Evolutionary conservation across 768 basidiomycete genomes (phyloP).

Genomic region (Russula foetens): DNA sequence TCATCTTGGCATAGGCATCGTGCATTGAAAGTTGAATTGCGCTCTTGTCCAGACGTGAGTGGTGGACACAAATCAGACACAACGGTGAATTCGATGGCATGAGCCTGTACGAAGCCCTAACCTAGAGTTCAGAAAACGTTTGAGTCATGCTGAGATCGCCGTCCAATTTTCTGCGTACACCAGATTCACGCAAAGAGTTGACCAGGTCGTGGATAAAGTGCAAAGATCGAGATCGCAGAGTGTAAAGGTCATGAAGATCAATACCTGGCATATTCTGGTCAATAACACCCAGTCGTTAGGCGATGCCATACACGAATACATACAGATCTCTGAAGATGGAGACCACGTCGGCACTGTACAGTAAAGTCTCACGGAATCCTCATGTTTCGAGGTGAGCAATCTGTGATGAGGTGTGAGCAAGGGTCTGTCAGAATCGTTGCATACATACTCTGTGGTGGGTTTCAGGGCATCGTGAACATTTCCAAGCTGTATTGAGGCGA

Average conservation of each 20-base stretch:
- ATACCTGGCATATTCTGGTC: conserved; percentile 33
- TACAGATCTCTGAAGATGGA: conserved; percentile 50
- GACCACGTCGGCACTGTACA: conserved; percentile 66
- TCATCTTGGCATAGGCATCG: conserved; percentile 38
- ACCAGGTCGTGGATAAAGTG: conserved; percentile 57
- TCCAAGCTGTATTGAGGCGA: conserved; percentile 34
- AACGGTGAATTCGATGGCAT: conserved; percentile 51
- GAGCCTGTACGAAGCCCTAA: conserved; percentile 54
- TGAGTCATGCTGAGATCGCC: not conserved
- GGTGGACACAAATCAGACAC: conserved; percentile 50
- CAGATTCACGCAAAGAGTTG: conserved; percentile 49
- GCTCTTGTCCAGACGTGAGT: conserved; percentile 35
- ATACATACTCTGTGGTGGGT: conserved; percentile 51
- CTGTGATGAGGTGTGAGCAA: conserved; percentile 27
- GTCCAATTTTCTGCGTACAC: conserved; percentile 35
- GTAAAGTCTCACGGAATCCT: conserved; percentile 42
- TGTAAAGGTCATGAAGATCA: conserved; percentile 63
- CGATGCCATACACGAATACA: conserved; percentile 22
- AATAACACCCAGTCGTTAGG: not conserved
- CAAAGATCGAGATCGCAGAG: conserved; percentile 52
- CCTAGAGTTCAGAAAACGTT: conserved; percentile 30
- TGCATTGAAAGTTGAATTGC: conserved; percentile 37
- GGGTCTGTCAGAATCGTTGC: not conserved
- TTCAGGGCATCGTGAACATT: conserved; percentile 49
- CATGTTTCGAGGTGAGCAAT: conserved; percentile 39